These are phyloP conservation scores for Fusarium sp. DNA, from an alignment of 2,329 filamentous ascomycete genomes.

Conservation along the genomic window DNA sequence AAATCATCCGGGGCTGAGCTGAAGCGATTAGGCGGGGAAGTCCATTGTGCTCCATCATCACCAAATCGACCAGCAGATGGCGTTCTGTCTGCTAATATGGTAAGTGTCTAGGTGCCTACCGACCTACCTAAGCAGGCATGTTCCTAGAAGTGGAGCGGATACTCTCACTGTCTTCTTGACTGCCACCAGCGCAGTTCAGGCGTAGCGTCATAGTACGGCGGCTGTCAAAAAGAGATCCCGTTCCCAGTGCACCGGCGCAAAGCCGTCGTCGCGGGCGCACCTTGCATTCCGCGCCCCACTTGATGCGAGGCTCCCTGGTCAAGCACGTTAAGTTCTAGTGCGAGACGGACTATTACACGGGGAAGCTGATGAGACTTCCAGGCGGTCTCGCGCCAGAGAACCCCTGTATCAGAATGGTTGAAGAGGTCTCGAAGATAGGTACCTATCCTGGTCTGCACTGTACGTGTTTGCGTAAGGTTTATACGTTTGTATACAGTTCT, in stretches of 20 bases:
- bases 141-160: not conserved
- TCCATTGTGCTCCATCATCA: slow-evolving; percentile 28
- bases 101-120: not conserved
- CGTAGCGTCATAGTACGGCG: slow-evolving; percentile 42
- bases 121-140: not conserved
- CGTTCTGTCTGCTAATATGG: no score
- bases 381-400: slow-evolving; percentile 31
- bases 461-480: slow-evolving; percentile 33
- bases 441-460: slow-evolving; percentile 44
- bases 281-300: slow-evolving; percentile 46
- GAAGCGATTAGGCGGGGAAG: slow-evolving; percentile 33
- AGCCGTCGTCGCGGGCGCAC: slow-evolving; percentile 33
- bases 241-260: slow-evolving; percentile 49
- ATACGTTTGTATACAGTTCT: slow-evolving; percentile 11
- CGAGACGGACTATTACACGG: slow-evolving; percentile 31
- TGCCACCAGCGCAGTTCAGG: slow-evolving; percentile 42
- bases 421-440: not conserved
- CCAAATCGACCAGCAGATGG: slow-evolving; percentile 4
- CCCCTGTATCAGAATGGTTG: slow-evolving; percentile 15
- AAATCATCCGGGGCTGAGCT: slow-evolving; percentile 31
- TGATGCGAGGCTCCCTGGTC: slow-evolving; percentile 41
- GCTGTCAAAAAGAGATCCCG: slow-evolving; percentile 48
- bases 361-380: slow-evolving; percentile 37
- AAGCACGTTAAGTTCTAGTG: slow-evolving; percentile 34
- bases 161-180: slow-evolving; percentile 13